phyloP scores from a whole-genome alignment of 2,329 filamentous ascomycete genomes.

The Aspergillus pseudoglaucus region DNA sequence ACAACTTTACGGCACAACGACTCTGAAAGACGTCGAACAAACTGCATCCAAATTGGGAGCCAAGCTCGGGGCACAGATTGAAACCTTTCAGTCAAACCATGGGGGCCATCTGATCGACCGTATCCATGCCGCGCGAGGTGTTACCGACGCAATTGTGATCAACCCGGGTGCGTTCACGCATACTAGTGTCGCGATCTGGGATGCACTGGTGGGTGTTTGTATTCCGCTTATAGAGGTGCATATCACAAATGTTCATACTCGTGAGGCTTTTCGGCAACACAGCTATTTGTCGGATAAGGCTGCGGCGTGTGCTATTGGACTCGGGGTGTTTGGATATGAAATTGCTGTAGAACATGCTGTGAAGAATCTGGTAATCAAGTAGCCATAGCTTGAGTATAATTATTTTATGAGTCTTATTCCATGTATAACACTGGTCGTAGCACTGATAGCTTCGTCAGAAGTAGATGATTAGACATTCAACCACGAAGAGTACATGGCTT shows the following conservation, averaged over 20 bases:
- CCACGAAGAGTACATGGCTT: no score
- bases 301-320: slow-evolving; percentile 62
- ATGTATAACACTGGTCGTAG: no score
- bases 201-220: slow-evolving; percentile 61
- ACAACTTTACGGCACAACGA: slow-evolving; percentile 64
- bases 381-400: no score
- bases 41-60: slow-evolving; percentile 46
- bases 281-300: slow-evolving; percentile 73
- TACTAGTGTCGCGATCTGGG: slow-evolving; percentile 68
- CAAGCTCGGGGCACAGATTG: slow-evolving; percentile 45
- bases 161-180: slow-evolving; percentile 72
- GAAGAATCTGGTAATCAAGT: slow-evolving; percentile 21
- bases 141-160: slow-evolving; percentile 59
- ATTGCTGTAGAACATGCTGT: slow-evolving; percentile 52
- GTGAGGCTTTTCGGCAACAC: slow-evolving; percentile 62
- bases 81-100: slow-evolving; percentile 68
- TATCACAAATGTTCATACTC: slow-evolving; percentile 65
- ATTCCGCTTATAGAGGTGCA: slow-evolving; percentile 76
- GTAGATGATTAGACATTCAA: no score
- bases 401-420: no score
- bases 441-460: no score
- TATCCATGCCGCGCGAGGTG: slow-evolving; percentile 59
- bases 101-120: slow-evolving; percentile 68
- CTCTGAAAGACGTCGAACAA: slow-evolving; percentile 56
- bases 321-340: slow-evolving; percentile 58